Conservation (phyloP, 345 rosid species). For the Pistacia integerrima region DNA sequence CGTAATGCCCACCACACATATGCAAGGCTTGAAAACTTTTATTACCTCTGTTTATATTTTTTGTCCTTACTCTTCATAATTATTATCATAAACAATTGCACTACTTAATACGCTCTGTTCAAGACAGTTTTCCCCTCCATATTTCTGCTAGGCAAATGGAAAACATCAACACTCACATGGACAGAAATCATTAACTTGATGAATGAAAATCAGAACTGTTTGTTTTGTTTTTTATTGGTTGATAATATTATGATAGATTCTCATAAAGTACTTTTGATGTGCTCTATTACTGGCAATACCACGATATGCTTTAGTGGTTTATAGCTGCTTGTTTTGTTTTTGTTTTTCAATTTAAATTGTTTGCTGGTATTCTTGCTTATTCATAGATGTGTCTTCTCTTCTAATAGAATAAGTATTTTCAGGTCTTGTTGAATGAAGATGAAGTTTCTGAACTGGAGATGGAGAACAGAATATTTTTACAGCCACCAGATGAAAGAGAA, state of each 20-base stretch:
- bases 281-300: neutral
- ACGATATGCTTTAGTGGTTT: neutral
- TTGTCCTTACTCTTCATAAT: neutral
- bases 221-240: neutral
- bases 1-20: neutral
- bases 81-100: neutral
- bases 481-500: conserved; percentile 60
- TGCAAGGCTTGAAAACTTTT: neutral
- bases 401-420: conserved; percentile 13
- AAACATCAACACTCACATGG: neutral
- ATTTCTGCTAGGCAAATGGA: neutral
- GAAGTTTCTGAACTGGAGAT: conserved; percentile 65
- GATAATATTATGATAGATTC: neutral
- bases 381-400: neutral
- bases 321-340: neutral
- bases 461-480: conserved; percentile 57
- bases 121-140: neutral
- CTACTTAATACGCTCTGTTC: neutral
- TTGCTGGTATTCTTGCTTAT: neutral
- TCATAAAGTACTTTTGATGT: neutral
- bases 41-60: neutral
- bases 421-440: conserved; percentile 86
- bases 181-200: neutral
- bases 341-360: neutral
- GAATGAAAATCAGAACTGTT: neutral